Base-by-base conservation (phyloP, 2,329 filamentous ascomycete species). In the Leptosphaerulina australis region DNA sequence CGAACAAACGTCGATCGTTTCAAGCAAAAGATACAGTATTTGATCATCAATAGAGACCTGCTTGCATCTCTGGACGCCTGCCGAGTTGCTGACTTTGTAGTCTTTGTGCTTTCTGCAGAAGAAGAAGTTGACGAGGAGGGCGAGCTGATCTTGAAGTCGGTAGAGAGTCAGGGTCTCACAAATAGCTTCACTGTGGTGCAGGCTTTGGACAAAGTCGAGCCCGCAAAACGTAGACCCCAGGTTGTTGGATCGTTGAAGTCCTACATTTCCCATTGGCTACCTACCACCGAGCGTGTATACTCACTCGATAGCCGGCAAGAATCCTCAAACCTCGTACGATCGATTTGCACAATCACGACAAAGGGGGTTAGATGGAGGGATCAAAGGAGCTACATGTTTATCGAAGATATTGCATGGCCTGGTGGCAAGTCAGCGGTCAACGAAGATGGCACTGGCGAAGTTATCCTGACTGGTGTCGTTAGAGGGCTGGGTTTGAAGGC, bases 361-460 rank as follows among this genome's bases (percentile, higher is more conserved):
- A 97, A 96, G 76, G 94, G 94, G 0, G 84, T 99, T n/a, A 80
- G 87, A 56, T 99, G 94, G 94, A 85, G 94, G 63, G 94, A 99
- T 43, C 91, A 96, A 59, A 83, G 94, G 61, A 96, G 91, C 64
- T 99, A 94, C 90, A 90, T 99, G 87, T 77, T 96, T 49, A 84
- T 93, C 4, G 94, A 99, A 59, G 83, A 92, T 21, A 79, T 96
- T 44, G 76, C 83, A 60, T 96, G 91, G 81, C 81, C 84, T 9
- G 79, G 83, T 17, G 71, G 68, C 12, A 74, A 74, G 52, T 66
- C 69, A 8, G 63, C 64, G 3, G 53, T 63, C 21, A 79, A 76
- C 4, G 78, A 80, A 1, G 80, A 83, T 35, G 67, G 72, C 2
- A 70, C 65, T 26, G 76, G 77, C n/a, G 77, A 85, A 31, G 88